Percentiles rank a stretch among this genome's conserved stretches.
These are phyloP conservation scores for Chalaropsis ovoidea DNA, from an alignment of 2,329 filamentous ascomycete species.

Conservation along the genomic window DNA sequence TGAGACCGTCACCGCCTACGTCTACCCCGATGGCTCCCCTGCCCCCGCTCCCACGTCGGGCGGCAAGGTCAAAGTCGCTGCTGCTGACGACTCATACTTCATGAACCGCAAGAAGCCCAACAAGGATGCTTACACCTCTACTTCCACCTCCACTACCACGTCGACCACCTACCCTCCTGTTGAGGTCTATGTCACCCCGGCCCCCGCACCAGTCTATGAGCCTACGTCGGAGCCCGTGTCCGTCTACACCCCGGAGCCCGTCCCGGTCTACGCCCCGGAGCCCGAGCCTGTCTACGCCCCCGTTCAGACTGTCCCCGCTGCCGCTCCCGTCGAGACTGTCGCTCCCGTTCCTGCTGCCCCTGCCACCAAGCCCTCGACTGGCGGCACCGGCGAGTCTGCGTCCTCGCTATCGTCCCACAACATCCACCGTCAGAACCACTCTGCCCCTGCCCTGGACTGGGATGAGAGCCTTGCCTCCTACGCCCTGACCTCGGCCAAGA, in stretches of 20 bases:
- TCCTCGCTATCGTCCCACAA: conserved; percentile 66
- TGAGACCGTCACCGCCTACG: conserved; percentile 35
- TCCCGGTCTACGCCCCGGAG: conserved; percentile 21
- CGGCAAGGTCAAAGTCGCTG: conserved; percentile 21
- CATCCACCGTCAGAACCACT: conserved; percentile 74
- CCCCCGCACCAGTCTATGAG: conserved; percentile 28
- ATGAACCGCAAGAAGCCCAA: conserved; percentile 22
- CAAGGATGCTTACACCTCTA: conserved; percentile 12
- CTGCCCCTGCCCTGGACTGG: conserved; percentile 56
- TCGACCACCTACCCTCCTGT: conserved; percentile 30
- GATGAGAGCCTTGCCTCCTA: conserved; percentile 51
- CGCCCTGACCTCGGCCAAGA: conserved; percentile 53
- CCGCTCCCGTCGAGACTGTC: background rate
- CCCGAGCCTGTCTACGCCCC: background rate
- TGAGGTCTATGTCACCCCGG: conserved; percentile 28
- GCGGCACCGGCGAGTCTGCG: conserved; percentile 31
- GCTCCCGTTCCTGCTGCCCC: conserved; percentile 20
- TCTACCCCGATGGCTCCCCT: conserved; percentile 27
- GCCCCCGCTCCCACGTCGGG: conserved; percentile 25
- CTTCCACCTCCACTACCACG: conserved; percentile 22
- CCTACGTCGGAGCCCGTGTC: conserved; percentile 25
- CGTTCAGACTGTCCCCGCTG: background rate
- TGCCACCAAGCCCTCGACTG: conserved; percentile 24
- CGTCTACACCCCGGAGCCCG: conserved; percentile 19
- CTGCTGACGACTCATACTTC: conserved; percentile 20